phyloP scores from a whole-genome alignment of 1,284 basidiomycete genomes.

The Puccinia coronata region DNA sequence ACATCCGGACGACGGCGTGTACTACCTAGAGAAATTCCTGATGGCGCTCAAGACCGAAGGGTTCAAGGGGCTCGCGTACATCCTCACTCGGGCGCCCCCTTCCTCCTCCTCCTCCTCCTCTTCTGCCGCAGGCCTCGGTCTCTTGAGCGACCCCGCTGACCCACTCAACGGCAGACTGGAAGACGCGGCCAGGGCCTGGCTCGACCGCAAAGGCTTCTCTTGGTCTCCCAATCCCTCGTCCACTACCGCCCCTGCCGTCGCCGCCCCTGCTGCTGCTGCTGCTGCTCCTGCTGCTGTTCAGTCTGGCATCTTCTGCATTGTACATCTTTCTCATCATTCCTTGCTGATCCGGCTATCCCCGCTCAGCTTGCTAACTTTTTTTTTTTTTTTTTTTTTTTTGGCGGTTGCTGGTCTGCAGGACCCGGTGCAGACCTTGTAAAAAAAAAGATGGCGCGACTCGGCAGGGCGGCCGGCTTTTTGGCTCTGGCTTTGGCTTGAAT shows the following conservation, averaged over 20 bases:
- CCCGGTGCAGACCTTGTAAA: too few relatives aligned
- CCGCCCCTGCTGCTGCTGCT: background rate
- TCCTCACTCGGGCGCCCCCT: background rate
- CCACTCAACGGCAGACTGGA: background rate
- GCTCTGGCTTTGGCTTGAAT: too few relatives aligned
- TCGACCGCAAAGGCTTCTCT: conserved; percentile 18
- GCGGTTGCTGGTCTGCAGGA: too few relatives aligned
- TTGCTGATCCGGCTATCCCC: too few relatives aligned
- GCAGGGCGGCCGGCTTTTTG: too few relatives aligned
- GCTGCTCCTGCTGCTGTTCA: background rate
- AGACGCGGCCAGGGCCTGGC: background rate
- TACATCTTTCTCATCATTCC: too few relatives aligned
- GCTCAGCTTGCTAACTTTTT: too few relatives aligned
- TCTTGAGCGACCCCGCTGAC: too few relatives aligned
- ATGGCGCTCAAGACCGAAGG: conserved; percentile 13
- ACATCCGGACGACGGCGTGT: conserved; percentile 7
- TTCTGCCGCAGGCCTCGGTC: too few relatives aligned
- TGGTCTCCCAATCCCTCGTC: background rate
- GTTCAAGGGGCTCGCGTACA: conserved; percentile 17
- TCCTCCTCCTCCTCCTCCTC: background rate
- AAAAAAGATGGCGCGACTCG: too few relatives aligned
- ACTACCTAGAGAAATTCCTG: conserved; percentile 28
- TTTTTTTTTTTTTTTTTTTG: too few relatives aligned
- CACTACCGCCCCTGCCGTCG: background rate
- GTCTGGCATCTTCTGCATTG: conserved; percentile 2